phyloP scores from a whole-genome alignment of 352 stramenopile genomes.

The Hyaloperonospora brassicae region DNA sequence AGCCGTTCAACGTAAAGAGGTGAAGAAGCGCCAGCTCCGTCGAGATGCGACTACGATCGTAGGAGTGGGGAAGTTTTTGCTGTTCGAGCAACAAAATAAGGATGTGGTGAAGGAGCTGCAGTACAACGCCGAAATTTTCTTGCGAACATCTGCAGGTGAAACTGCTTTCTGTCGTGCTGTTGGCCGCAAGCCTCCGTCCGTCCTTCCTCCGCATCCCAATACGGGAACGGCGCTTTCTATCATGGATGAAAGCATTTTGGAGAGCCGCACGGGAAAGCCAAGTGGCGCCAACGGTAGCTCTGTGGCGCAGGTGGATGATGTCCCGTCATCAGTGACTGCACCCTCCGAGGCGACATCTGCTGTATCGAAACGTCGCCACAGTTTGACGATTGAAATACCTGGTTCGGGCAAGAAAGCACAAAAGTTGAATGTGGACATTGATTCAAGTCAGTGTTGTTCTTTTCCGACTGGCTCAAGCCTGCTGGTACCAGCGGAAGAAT shows the following conservation, averaged over 20 bases:
- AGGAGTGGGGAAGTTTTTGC: slow-evolving; percentile 72
- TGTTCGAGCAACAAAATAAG: slow-evolving; percentile 87
- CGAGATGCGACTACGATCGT: slow-evolving; percentile 60
- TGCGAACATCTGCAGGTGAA: slow-evolving; percentile 58
- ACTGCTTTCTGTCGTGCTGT: slow-evolving; percentile 65
- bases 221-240: slow-evolving; percentile 6
- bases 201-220: slow-evolving; percentile 32
- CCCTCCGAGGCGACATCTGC: slow-evolving; percentile 10
- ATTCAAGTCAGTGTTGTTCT: slow-evolving; percentile 31
- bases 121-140: slow-evolving; percentile 81
- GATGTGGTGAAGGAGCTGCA: slow-evolving; percentile 87
- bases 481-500: slow-evolving; percentile 69
- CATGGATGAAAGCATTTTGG: slow-evolving; percentile 5
- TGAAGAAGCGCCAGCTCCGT: slow-evolving; percentile 61
- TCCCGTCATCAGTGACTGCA: slow-evolving; percentile 16
- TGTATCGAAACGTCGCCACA: slow-evolving; percentile 14
- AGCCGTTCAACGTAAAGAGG: slow-evolving; percentile 47
- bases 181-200: slow-evolving; percentile 51
- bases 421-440: slow-evolving; percentile 27
- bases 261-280: slow-evolving; percentile 11
- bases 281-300: slow-evolving; percentile 5
- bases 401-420: slow-evolving; percentile 10
- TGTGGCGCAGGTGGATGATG: slow-evolving; percentile 23
- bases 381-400: slow-evolving; percentile 26
- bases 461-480: slow-evolving; percentile 41